A percentile compares a stretch with the other conserved stretches of the same genome.
Conservation (phyloP, 2,329 filamentous ascomycete genomes). For the Botrytis fabae region DNA sequence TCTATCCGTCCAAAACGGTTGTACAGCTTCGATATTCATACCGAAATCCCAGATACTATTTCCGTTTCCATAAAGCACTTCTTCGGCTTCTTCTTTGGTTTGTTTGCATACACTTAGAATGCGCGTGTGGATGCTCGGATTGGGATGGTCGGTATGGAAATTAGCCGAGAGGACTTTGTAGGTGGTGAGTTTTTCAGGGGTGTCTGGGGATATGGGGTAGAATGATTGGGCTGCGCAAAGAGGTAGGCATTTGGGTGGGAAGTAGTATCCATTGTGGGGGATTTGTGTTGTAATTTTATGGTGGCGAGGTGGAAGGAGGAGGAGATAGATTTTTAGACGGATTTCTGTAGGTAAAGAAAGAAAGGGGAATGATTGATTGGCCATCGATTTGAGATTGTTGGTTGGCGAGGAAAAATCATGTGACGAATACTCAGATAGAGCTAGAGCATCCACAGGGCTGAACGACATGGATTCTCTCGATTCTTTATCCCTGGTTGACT, state of each 20-base stretch:
- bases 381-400: background rate
- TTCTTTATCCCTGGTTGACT: background rate
- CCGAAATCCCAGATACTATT: constrained; percentile 34
- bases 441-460: constrained; percentile 2
- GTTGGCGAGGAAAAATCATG: constrained; percentile 4
- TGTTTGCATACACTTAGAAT: constrained; percentile 31
- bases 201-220: constrained; percentile 30
- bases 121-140: constrained; percentile 26
- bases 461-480: background rate
- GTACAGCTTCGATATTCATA: constrained; percentile 30
- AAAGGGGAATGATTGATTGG: constrained; percentile 30
- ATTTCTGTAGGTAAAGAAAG: constrained; percentile 36
- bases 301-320: constrained; percentile 34
- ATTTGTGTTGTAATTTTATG: constrained; percentile 38
- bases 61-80: constrained; percentile 32
- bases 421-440: background rate
- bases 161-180: constrained; percentile 36
- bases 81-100: constrained; percentile 32
- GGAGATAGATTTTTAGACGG: constrained; percentile 36
- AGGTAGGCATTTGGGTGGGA: constrained; percentile 28
- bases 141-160: constrained; percentile 26
- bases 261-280: constrained; percentile 36
- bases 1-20: constrained; percentile 33
- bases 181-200: constrained; percentile 28
- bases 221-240: constrained; percentile 27